Base-by-base conservation (phyloP, 495 filamentous ascomycete species). In the Penicillium waksmanii region DNA sequence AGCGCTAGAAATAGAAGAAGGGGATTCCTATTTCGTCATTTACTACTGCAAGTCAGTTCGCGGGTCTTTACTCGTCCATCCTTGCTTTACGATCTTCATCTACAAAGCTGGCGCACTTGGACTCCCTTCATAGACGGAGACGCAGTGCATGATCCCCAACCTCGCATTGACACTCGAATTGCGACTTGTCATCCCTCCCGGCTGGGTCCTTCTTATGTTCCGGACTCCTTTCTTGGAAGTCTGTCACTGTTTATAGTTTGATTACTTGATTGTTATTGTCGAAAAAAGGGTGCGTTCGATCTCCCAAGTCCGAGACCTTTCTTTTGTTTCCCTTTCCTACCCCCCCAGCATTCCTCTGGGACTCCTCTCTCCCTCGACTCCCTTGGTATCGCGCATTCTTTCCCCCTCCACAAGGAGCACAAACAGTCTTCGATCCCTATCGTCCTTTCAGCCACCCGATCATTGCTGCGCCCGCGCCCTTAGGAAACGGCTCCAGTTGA, bases 281-380 rank as follows among this genome's bases (percentile, higher is more conserved):
- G 19, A 50, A 48, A 15, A 48, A 43, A 46, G 54, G 56, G 64
- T 62, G 61, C 58, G 56, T 65, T 68, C 34, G 44, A 48, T 48
- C 46, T 48, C 17, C 63, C 68, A 62, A 9, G 44, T 56, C 42
- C 46, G 47, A 52, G 47, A 51, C 47, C 50, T 52, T 63, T 31
- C 27, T 8, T 31, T 31, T 31, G 6, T 31, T 31, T 31, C 27
- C 27, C 44, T 52, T 47, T 34, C n/a, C 27, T 43, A 25, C 27
- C 67, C 62, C 62, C 66, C 73, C 65, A 66, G 68, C 71, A 76
- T 76, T 76, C 73, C 61, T 60, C 12, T 54, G 62, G 64, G 60
- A 56, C 27, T 23, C 19, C 43, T 35, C 13, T 60, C 53, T 34
- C 56, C 59, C 57, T 27, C 49, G 53, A 54, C 52, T 60, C 57